These are phyloP conservation scores for Nakaseomyces uthaithaninus DNA, from an alignment of 1,139 yeast species.

Conservation along the genomic window DNA sequence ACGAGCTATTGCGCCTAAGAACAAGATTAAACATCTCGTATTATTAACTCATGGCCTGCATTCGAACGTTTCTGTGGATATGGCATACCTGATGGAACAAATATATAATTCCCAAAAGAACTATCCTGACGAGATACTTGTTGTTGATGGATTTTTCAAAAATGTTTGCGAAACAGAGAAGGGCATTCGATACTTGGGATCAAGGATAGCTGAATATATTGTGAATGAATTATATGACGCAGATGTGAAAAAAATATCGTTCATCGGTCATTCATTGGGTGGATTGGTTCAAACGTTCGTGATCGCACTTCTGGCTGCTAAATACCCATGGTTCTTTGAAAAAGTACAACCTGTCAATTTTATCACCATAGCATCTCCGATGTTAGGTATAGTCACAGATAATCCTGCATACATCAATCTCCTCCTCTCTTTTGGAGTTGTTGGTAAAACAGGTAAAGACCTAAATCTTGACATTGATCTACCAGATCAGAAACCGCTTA, in stretches of 20 bases:
- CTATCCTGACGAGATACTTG: constrained; percentile 45
- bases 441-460: constrained; percentile 92
- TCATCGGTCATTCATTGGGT: constrained; percentile 88
- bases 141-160: constrained; percentile 76
- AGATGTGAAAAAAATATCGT: constrained; percentile 58
- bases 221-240: constrained; percentile 46
- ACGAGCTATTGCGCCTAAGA: constrained; percentile 32
- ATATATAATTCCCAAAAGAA: constrained; percentile 47
- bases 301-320: constrained; percentile 65
- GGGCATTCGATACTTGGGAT: constrained; percentile 81
- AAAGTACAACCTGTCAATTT: constrained; percentile 69
- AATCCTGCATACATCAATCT: constrained; percentile 82
- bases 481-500: constrained; percentile 45
- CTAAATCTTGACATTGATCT: constrained; percentile 49
- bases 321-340: constrained; percentile 65
- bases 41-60: constrained; percentile 81
- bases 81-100: constrained; percentile 77
- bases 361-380: constrained; percentile 78
- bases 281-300: constrained; percentile 90
- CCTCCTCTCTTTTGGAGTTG: constrained; percentile 79
- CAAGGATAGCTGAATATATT: constrained; percentile 70
- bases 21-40: constrained; percentile 23
- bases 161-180: constrained; percentile 86
- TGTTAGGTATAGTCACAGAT: constrained; percentile 75
- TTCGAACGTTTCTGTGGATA: constrained; percentile 81